Percentiles rank a stretch among this genome's conserved stretches.
These are phyloP conservation scores for Triticum aestivum DNA, from an alignment of 176 grass and related monocot genomes.

Conservation along the genomic window IWGSC_CS_RefSeq_v2.1 NC_057809.1:605963261-605963760, in stretches of 20 bases:
- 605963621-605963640: constrained; percentile 19
- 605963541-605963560: background rate
- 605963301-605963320: constrained; percentile 8
- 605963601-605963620: constrained; percentile 50
- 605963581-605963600: constrained; percentile 1
- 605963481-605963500: background rate
- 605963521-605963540: background rate
- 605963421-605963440: background rate
- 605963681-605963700: constrained; percentile 69
- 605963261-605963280: background rate
- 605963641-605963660: constrained; percentile 46
- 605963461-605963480: background rate
- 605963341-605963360: background rate
- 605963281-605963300: background rate
- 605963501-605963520: background rate
- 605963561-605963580: constrained; percentile 8
- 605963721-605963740: constrained; percentile 66
- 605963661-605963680: constrained; percentile 67
- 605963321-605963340: background rate
- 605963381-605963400: background rate
- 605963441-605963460: background rate
- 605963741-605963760: constrained; percentile 58
- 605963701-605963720: constrained; percentile 44
- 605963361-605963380: background rate
- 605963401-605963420: constrained; percentile 5